Conservation (phyloP, 73 alveolate genomes). For the Symbiodinium pilosum region DNA sequence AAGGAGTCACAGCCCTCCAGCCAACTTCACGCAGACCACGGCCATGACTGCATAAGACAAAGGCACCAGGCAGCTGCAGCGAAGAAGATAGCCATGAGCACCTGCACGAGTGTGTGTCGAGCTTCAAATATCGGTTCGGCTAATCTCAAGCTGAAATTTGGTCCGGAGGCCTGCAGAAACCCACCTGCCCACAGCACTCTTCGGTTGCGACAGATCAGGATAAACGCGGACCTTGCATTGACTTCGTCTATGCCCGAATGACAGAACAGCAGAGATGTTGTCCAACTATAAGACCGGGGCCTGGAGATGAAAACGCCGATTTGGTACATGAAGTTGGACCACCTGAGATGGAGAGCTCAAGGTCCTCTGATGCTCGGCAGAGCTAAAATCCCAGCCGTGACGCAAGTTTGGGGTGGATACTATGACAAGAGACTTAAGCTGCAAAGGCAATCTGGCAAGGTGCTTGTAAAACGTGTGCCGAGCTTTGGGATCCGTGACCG, state of each 20-base stretch:
- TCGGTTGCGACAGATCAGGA: slow-evolving; percentile 61
- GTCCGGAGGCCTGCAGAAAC: background rate
- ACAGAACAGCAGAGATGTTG: no score
- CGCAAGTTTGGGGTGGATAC: background rate
- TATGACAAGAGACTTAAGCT: no score
- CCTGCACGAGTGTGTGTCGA: background rate
- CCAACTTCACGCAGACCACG: no score
- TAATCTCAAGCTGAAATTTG: no score
- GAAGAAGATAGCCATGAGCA: slow-evolving; percentile 60
- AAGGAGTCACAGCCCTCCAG: background rate
- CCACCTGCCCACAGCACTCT: slow-evolving; percentile 3
- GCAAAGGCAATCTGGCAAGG: background rate
- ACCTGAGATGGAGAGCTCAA: background rate
- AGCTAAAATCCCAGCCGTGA: background rate
- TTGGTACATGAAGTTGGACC: slow-evolving; percentile 91
- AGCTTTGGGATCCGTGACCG: slow-evolving; percentile 40
- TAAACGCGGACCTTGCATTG: slow-evolving; percentile 20
- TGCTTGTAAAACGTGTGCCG: background rate
- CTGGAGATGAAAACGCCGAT: slow-evolving; percentile 88
- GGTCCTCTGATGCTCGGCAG: background rate
- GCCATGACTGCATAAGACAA: no score
- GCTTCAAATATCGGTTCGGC: no score
- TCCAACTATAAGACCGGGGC: background rate
- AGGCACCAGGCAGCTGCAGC: slow-evolving; percentile 43
- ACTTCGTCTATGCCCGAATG: background rate